Conservation (phyloP, 192 early-diverging fungal species). For the Backusella australiensis region DNA sequence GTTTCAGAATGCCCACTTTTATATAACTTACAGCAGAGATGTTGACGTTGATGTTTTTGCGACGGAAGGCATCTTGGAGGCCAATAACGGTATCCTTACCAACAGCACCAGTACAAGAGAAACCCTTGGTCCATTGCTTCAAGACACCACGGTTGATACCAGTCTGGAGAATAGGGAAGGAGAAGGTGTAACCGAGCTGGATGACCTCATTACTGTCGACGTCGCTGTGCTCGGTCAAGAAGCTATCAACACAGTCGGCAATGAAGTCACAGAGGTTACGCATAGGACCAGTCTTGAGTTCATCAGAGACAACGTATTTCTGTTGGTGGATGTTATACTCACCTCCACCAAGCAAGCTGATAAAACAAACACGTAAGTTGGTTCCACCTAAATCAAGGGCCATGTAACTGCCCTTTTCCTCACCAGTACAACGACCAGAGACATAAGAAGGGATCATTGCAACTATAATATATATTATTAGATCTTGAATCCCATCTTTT, state of each 20-base stretch:
- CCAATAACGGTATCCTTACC: constrained; percentile 71
- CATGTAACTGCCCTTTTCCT: constrained; percentile 82
- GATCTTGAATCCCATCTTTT: not conserved
- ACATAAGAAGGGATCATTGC: constrained; percentile 92
- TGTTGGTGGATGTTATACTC: constrained; percentile 72
- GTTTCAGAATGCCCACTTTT: not conserved
- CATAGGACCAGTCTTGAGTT: constrained; percentile 58
- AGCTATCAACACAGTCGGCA: constrained; percentile 77
- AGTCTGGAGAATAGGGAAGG: constrained; percentile 89
- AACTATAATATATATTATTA: constrained; percentile 23
- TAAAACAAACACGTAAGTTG: constrained; percentile 90
- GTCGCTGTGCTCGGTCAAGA: constrained; percentile 59
- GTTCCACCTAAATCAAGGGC: constrained; percentile 96
- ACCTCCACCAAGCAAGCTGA: constrained; percentile 74
- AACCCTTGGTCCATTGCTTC: constrained; percentile 89
- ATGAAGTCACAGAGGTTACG: constrained; percentile 77
- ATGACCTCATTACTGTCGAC: constrained; percentile 31
- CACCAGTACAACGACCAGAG: constrained; percentile 71
- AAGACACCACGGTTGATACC: constrained; percentile 66
- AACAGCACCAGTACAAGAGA: constrained; percentile 69
- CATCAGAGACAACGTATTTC: constrained; percentile 68
- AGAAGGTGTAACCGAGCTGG: constrained; percentile 93
- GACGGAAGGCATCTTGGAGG: constrained; percentile 77
- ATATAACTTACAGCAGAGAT: constrained; percentile 39
- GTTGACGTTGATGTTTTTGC: constrained; percentile 72